Evolutionary conservation across 164 flowering plant genomes (phyloP), one percentile per base, ranked within the genome.

Genomic region (Chimonanthus praecox): DNA sequence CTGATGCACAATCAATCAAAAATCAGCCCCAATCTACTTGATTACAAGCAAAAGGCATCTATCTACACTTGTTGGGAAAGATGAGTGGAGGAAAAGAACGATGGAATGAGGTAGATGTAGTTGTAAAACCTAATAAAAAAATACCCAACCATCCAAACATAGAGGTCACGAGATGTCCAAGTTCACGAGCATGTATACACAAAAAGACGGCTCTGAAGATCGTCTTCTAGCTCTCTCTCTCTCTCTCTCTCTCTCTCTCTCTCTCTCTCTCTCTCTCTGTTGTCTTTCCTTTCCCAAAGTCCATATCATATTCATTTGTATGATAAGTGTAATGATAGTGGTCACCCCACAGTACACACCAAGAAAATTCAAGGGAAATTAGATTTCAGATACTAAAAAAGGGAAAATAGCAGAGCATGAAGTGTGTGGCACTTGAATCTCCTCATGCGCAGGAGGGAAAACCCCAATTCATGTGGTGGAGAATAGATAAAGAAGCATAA

Each of bases 181-280:
- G 83, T 78, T 86, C 85, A 84, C 86, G 87, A 80, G 85, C 78
- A 60, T 68, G 15, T 70, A 46, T 50, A 43, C 84, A 78, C 81
- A 74, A 84, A 78, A 83, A 73, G 87, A 84, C 86, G 84, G 85
- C 86, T 75, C 18, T 49, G 81, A 80, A 85, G 78, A 77, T 70
- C 81, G 47, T 74, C 74, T 73, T 79, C 78, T 44, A 0, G 33
- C 33, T 33, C 62, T 60, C 62, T 54, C 20, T 63, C 45, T 67
- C 33, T 33, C 33, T 20, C 21, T 20, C 33, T 20, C 33, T 33
- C 62, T 60, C 62, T 54, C 20, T 63, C 45, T 67, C 33, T 33
- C 33, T 20, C 33, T 20, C 33, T 33, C 62, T 60, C 62, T 54
- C 20, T 63, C 45, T 67, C 33, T 33, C 33, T 20, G 21, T 20